Evolutionary conservation across 1,139 yeast genomes (phyloP), one percentile per base, ranked within the genome.

Genomic region (Hemisphaericaspora lyxosophila): DNA sequence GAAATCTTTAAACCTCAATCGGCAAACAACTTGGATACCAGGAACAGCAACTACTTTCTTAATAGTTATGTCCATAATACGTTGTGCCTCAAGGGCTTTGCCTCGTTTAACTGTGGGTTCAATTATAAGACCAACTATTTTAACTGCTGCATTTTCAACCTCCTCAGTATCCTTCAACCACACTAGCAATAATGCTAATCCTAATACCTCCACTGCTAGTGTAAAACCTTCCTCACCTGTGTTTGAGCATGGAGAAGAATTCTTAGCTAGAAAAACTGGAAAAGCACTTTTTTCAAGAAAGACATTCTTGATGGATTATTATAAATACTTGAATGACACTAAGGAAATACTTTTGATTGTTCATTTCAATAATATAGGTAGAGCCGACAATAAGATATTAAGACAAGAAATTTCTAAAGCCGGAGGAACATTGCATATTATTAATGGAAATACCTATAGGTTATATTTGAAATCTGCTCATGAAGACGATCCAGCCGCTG

Each of bases 301-400:
- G 67, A 89, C 97, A 0, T 88, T 80, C 53, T 70, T 90, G 45
- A 70, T 90, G 44, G 96, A 90, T 62, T 70, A 76, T 49, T 90
- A 90, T 70, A 78, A 86, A 46, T 67, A 82, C 46, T 59, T 88
- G 47, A 75, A 89, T 64, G 82, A 83, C 43, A 67, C 64, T 33
- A 80, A 80, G 56, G 80, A 85, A 30, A 78, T 89, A 34, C 70
- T 89, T 19, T 70, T 90, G 40, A 82, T 86, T 49, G 78, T 80
- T 8, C 97, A 90, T 62, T 94, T 87, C 64, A 88, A 88, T 59
- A 88, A 89, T 55, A 65, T 90, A 50, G 62, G 77, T 41, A 83
- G 86, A 52, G 55, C 64, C 13, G 97, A 92, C 48, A 82, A 85
- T 55, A 74, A 72, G 42, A 65, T 57, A 33, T 70, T 83, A 48